Evolutionary conservation across 192 early-diverging fungal genomes (phyloP).

Genomic region (Gigaspora rosea): DNA sequence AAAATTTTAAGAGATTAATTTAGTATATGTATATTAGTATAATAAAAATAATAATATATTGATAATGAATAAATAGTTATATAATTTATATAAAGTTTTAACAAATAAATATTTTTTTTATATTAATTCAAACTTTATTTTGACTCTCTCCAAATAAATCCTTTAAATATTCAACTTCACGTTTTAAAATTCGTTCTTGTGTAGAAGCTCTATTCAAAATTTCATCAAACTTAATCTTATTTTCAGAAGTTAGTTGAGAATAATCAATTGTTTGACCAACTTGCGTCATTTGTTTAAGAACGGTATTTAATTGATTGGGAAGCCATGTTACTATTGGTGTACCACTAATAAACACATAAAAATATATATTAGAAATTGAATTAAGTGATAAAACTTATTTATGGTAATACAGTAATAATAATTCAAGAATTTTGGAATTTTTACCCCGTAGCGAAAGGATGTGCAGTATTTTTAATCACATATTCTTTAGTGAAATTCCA

Average conservation of each 20-base stretch:
- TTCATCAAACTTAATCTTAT: constrained; percentile 62
- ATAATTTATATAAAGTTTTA: too few species aligned
- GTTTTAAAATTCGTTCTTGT: constrained; percentile 62
- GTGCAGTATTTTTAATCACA: constrained; percentile 72
- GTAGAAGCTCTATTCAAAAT: constrained; percentile 58
- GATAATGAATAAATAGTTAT: too few species aligned
- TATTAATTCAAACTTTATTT: background rate
- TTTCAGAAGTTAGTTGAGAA: constrained; percentile 56
- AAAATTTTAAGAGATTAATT: too few species aligned
- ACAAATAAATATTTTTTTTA: too few species aligned
- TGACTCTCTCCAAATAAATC: constrained; percentile 28
- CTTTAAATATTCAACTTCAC: constrained; percentile 65
- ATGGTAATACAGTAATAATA: background rate
- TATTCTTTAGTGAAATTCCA: constrained; percentile 91
- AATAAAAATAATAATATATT: too few species aligned
- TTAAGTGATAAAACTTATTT: constrained; percentile 19
- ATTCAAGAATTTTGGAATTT: background rate
- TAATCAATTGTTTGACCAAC: constrained; percentile 58
- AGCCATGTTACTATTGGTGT: constrained; percentile 71
- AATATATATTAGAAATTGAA: constrained; percentile 56
- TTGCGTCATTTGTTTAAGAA: constrained; percentile 62
- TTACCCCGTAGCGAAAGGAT: constrained; percentile 76
- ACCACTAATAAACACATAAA: constrained; percentile 55
- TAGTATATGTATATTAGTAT: too few species aligned
- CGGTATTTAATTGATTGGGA: constrained; percentile 69